Evolutionary conservation across 2,329 filamentous ascomycete species (phyloP).

Genomic region (Aspergillus ruber): DNA sequence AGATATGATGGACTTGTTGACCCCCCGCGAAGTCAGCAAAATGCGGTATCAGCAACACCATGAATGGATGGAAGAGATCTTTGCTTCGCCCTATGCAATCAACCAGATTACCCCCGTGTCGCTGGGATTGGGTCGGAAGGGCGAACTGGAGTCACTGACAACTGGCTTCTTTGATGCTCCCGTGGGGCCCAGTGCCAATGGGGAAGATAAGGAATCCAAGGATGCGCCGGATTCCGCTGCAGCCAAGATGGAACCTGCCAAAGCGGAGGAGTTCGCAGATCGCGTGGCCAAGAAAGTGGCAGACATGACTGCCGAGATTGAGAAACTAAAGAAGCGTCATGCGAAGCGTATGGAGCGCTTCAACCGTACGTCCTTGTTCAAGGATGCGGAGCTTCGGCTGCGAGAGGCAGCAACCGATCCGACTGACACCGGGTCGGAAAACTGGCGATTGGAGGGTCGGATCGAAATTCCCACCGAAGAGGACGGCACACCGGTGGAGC

Average conservation of each 20-base stretch:
- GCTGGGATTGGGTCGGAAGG: constrained; percentile 76
- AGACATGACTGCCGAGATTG: constrained; percentile 72
- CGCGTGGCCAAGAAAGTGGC: constrained; percentile 66
- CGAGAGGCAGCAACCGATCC: constrained; percentile 57
- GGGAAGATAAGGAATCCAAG: constrained; percentile 16
- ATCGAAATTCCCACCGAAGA: constrained; percentile 28
- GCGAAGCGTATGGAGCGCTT: constrained; percentile 68
- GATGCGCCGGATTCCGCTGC: constrained; percentile 32
- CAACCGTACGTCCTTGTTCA: constrained; percentile 62
- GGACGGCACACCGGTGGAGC: constrained; percentile 29
- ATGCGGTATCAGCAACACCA: constrained; percentile 89
- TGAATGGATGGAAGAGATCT: constrained; percentile 97
- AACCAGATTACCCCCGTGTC: constrained; percentile 81
- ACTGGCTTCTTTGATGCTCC: constrained; percentile 73
- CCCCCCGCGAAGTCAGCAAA: constrained; percentile 80
- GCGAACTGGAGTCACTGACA: constrained; percentile 74
- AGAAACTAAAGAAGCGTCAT: constrained; percentile 75
- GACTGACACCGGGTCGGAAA: constrained; percentile 50
- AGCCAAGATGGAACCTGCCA: constrained; percentile 63
- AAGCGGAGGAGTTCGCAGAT: constrained; percentile 76
- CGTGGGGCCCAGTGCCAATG: constrained; percentile 18
- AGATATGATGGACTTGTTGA: constrained; percentile 84
- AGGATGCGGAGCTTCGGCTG: constrained; percentile 68
- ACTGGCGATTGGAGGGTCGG: constrained; percentile 58
- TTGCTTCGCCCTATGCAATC: constrained; percentile 82